These are phyloP conservation scores for Cutaneotrichosporon cavernicola DNA, from an alignment of 1,284 basidiomycete genomes.

Conservation along the genomic window DNA sequence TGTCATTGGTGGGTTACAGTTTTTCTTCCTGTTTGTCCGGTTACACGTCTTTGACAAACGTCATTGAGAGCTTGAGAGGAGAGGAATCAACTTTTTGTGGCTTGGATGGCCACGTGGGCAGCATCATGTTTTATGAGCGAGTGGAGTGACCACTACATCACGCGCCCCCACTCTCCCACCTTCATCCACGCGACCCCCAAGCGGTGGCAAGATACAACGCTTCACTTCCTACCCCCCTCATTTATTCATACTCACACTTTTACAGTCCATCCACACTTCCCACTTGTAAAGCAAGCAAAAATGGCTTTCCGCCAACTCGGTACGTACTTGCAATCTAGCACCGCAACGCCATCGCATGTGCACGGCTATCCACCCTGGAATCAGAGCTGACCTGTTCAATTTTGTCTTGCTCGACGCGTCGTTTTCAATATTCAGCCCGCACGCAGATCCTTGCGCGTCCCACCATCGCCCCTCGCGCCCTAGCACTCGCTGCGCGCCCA, in stretches of 20 bases:
- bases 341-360: not conserved
- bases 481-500: slow-evolving; percentile 9
- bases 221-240: not conserved
- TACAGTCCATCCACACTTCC: slow-evolving; percentile 3
- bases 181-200: no score
- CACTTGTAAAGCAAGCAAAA: slow-evolving; percentile 24
- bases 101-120: not conserved
- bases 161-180: no score
- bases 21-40: not conserved
- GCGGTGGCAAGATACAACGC: no score
- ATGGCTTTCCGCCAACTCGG: slow-evolving; percentile 47
- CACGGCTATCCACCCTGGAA: not conserved
- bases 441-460: slow-evolving; percentile 33
- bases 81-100: not conserved
- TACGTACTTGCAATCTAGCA: slow-evolving; percentile 21
- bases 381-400: slow-evolving; percentile 6
- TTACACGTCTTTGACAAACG: not conserved
- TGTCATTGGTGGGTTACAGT: not conserved
- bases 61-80: not conserved
- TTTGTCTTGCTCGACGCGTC: not conserved
- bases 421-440: slow-evolving; percentile 29
- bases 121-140: not conserved
- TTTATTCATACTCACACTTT: not conserved
- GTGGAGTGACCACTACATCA: not conserved
- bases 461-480: slow-evolving; percentile 23